A percentile compares a stretch with the other conserved stretches of the same genome.
These are phyloP conservation scores for Simplicillium aogashimaense DNA, from an alignment of 2,329 filamentous ascomycete genomes.

Conservation along the genomic window DNA sequence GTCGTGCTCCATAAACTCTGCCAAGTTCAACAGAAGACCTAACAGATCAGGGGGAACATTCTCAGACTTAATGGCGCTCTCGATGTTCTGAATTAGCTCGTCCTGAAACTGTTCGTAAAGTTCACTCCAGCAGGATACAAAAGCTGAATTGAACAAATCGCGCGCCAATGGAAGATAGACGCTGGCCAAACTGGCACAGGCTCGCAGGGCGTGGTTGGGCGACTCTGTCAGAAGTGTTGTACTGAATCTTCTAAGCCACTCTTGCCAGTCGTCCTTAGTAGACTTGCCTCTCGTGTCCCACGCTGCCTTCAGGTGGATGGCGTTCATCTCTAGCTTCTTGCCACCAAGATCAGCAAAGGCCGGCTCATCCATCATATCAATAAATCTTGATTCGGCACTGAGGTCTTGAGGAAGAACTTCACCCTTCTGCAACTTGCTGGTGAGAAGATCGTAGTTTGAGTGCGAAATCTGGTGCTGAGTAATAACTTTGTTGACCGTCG, in stretches of 20 bases:
- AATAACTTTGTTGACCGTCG: slow-evolving; percentile 83
- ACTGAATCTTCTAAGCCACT: slow-evolving; percentile 96
- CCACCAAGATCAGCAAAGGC: slow-evolving; percentile 74
- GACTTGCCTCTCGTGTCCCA: slow-evolving; percentile 98
- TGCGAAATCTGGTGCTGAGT: slow-evolving; percentile 74
- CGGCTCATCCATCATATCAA: slow-evolving; percentile 68
- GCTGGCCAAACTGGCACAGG: slow-evolving; percentile 83
- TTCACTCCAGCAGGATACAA: slow-evolving; percentile 98
- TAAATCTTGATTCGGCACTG: slow-evolving; percentile 74
- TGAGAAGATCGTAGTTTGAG: slow-evolving; percentile 82
- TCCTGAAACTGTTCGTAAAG: slow-evolving; percentile 96
- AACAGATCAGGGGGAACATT: slow-evolving; percentile 94
- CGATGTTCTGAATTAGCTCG: slow-evolving; percentile 89
- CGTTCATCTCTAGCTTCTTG: slow-evolving; percentile 95
- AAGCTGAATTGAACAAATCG: slow-evolving; percentile 96
- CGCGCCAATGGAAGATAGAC: slow-evolving; percentile 86
- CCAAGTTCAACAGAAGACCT: slow-evolving; percentile 86
- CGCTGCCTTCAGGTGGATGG: slow-evolving; percentile 90
- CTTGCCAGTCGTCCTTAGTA: slow-evolving; percentile 97
- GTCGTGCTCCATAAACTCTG: slow-evolving; percentile 99
- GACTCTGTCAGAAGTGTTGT: slow-evolving; percentile 92
- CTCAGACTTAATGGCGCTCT: slow-evolving; percentile 87
- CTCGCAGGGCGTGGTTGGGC: slow-evolving; percentile 86
- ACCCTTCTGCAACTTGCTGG: slow-evolving; percentile 87
- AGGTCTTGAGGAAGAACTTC: slow-evolving; percentile 93